Evolutionary conservation across 495 filamentous ascomycete genomes (phyloP).

Genomic region (Trichoderma asperelloides): DNA sequence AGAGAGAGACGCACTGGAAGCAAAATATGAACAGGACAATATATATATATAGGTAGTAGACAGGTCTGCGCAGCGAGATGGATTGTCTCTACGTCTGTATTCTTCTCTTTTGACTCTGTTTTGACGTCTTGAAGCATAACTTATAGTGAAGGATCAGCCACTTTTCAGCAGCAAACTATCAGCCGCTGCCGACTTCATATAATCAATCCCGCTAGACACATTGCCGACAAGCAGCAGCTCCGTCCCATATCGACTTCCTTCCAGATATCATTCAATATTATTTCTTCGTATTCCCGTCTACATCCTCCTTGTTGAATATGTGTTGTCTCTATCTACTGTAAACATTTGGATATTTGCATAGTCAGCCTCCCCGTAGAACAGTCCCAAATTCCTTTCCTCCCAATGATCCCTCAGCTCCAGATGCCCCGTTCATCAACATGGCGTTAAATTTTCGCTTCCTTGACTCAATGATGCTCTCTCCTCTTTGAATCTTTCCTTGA

Average conservation of each 20-base stretch:
- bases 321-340: not conserved
- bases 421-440: not conserved
- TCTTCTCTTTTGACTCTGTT: too few relatives aligned
- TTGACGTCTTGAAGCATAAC: too few relatives aligned
- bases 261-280: not conserved
- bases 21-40: too few relatives aligned
- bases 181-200: too few relatives aligned
- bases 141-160: too few relatives aligned
- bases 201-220: too few relatives aligned
- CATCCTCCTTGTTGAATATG: not conserved
- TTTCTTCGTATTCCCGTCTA: not conserved
- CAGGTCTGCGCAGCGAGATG: too few relatives aligned
- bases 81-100: too few relatives aligned
- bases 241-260: not conserved
- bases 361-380: not conserved
- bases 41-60: too few relatives aligned
- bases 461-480: not conserved
- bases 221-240: too few relatives aligned
- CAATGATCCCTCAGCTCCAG: not conserved
- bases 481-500: not conserved
- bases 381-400: not conserved
- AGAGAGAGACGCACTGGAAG: too few relatives aligned
- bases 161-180: too few relatives aligned
- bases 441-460: not conserved
- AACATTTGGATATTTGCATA: not conserved